Base-by-base conservation (phyloP, 2,329 filamentous ascomycete species). In the Penicillium sp. region DNA sequence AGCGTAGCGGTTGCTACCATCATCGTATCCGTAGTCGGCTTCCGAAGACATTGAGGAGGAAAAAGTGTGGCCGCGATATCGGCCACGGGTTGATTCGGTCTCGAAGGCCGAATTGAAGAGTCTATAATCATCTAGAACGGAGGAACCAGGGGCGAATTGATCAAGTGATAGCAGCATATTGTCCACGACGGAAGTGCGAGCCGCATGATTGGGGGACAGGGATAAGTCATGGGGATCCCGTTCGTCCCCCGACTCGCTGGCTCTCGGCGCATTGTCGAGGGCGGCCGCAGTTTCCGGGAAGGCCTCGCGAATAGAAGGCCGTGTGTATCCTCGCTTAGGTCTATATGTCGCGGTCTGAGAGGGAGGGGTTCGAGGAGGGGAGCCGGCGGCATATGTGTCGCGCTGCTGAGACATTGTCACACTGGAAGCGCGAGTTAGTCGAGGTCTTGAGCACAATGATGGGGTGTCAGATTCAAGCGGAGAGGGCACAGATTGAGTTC, bases 161-260 rank as follows among this genome's bases (percentile, higher is more conserved):
- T 96, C 93, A 58, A 99, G 86, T 33, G 92, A 96, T 59, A 94
- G 80, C 54, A 97, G 85, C 88, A 99, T 94, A 72, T 97, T 96
- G 73, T 94, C 89, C 53, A 99, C 91, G 61, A 99, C 86, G 29
- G 92, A 97, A 68, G 96, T 90, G 61, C 93, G 86, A 33, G 89
- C 90, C 57, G 90, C 85, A 68, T 90, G 84, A 55, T 86, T 81
- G 42, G 88, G 84, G 44, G 87, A 87, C 64, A 96, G 80, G 51
- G 90, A 92, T 56, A 97, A 81, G 71, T 96, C 92, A 78, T 97
- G 92, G 15, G 73, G 71, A 53, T 75, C 73, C 9, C 64, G 69
- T 42, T 75, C 73, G 49, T 74, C 71, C n/a, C 59, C 67, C 1
- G 71, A 73, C 26, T 73, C 69, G 54, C 65, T 65, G 40, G 58